Conservation (phyloP, 2,329 filamentous ascomycete genomes). For the Aspergillus viridinutans region DNA sequence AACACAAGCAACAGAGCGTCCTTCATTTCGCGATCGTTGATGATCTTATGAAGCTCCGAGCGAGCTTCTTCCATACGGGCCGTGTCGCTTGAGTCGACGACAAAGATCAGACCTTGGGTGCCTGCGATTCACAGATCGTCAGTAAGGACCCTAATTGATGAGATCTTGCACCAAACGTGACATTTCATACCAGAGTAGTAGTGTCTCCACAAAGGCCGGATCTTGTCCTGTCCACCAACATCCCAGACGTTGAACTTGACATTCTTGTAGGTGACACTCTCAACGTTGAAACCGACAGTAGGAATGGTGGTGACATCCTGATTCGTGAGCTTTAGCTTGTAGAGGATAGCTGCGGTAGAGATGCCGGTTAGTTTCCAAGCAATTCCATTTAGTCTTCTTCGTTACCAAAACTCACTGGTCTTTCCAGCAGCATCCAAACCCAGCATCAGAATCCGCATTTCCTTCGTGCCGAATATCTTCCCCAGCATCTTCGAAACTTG, state of each 20-base stretch:
- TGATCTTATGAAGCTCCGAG: slow-evolving; percentile 92
- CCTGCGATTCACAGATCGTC: slow-evolving; percentile 47
- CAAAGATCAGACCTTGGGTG: slow-evolving; percentile 97
- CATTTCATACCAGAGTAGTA: slow-evolving; percentile 70
- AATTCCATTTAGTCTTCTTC: neutral
- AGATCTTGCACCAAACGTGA: neutral
- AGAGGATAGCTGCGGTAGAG: slow-evolving; percentile 67
- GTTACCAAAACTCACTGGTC: slow-evolving; percentile 57
- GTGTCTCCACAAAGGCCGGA: slow-evolving; percentile 92
- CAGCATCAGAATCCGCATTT: slow-evolving; percentile 98
- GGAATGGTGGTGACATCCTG: slow-evolving; percentile 98
- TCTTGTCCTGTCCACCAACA: slow-evolving; percentile 98
- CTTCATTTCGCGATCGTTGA: slow-evolving; percentile 97
- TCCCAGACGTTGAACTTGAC: slow-evolving; percentile 99
- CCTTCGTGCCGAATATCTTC: slow-evolving; percentile 98
- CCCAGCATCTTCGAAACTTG: slow-evolving; percentile 94
- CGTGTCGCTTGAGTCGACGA: slow-evolving; percentile 92
- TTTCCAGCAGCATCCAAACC: slow-evolving; percentile 97
- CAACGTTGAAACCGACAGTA: slow-evolving; percentile 98
- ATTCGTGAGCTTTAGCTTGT: slow-evolving; percentile 91
- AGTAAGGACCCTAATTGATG: neutral
- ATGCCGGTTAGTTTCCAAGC: slow-evolving; percentile 4
- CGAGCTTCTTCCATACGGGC: slow-evolving; percentile 88
- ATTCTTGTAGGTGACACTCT: slow-evolving; percentile 98
- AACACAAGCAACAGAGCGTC: slow-evolving; percentile 92